Evolutionary conservation across 108 stramenopile genomes (phyloP).

Genomic region (Cyclotella baltica): DNA sequence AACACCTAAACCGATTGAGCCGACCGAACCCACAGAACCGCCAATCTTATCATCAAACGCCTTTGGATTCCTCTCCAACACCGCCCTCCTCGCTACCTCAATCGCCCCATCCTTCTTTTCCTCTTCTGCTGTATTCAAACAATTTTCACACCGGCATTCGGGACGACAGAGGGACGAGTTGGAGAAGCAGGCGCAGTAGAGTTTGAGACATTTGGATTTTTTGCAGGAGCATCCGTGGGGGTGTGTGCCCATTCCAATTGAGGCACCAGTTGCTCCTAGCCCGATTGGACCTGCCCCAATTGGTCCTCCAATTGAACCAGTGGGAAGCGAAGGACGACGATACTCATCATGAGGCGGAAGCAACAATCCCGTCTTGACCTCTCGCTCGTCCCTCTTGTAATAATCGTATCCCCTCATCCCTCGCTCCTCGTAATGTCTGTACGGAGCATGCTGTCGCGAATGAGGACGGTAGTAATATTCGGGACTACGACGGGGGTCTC

Average conservation of each 20-base stretch:
- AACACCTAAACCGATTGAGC: neutral
- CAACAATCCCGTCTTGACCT: neutral
- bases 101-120: constrained; percentile 46
- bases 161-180: constrained; percentile 66
- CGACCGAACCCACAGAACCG: neutral
- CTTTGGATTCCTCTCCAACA: constrained; percentile 76
- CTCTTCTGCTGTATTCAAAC: constrained; percentile 71
- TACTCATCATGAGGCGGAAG: neutral
- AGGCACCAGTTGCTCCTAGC: neutral
- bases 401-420: neutral
- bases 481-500: neutral
- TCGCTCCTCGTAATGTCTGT: neutral
- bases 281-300: neutral
- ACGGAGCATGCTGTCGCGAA: neutral
- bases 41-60: constrained; percentile 76
- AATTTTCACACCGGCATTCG: constrained; percentile 74
- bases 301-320: neutral
- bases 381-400: neutral
- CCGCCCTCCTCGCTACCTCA: constrained; percentile 54
- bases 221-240: constrained; percentile 46
- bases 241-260: neutral
- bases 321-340: neutral
- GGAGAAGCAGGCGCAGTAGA: constrained; percentile 92
- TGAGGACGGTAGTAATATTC: neutral
- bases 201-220: constrained; percentile 79